A percentile compares a stretch with the other conserved stretches of the same genome.
Evolutionary conservation across 768 basidiomycete genomes (phyloP).

Genomic region (Leucosporidium yakuticum): DNA sequence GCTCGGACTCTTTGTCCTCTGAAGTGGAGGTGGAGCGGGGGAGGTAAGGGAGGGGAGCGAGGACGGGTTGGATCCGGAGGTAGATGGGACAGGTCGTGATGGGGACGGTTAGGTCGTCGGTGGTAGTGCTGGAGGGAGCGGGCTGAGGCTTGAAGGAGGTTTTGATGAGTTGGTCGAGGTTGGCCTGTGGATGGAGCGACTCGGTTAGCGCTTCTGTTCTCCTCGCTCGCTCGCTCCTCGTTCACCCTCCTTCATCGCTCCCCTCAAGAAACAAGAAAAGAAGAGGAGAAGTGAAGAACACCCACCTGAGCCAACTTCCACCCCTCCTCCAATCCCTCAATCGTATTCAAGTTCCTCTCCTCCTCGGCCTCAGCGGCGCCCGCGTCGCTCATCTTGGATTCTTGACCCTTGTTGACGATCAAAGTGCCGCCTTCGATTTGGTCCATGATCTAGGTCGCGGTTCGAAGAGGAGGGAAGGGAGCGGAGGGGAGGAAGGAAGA

Average conservation of each 20-base stretch:
- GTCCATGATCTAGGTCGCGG: conserved; percentile 67
- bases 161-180: conserved; percentile 68
- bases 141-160: conserved; percentile 34
- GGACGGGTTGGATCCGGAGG: conserved; percentile 85
- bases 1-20: conserved; percentile 32
- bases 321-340: conserved; percentile 78
- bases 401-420: conserved; percentile 75
- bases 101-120: conserved; percentile 40
- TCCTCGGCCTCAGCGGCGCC: conserved; percentile 43
- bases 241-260: too few relatives aligned
- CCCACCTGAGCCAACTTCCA: conserved; percentile 74
- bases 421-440: conserved; percentile 91
- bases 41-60: conserved; percentile 50
- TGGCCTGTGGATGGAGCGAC: conserved; percentile 51
- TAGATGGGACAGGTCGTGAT: conserved; percentile 80
- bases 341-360: conserved; percentile 67
- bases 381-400: conserved; percentile 56
- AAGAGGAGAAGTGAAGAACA: not conserved
- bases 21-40: conserved; percentile 42
- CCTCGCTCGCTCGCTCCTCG: not conserved
- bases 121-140: conserved; percentile 31
- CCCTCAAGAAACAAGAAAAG: not conserved
- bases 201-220: not conserved
- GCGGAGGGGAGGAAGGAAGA: not conserved
- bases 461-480: not conserved